A percentile compares a stretch with the other conserved stretches of the same genome.
phyloP scores from a whole-genome alignment of 257 asterid species.

The Lycium barbarum region DNA sequence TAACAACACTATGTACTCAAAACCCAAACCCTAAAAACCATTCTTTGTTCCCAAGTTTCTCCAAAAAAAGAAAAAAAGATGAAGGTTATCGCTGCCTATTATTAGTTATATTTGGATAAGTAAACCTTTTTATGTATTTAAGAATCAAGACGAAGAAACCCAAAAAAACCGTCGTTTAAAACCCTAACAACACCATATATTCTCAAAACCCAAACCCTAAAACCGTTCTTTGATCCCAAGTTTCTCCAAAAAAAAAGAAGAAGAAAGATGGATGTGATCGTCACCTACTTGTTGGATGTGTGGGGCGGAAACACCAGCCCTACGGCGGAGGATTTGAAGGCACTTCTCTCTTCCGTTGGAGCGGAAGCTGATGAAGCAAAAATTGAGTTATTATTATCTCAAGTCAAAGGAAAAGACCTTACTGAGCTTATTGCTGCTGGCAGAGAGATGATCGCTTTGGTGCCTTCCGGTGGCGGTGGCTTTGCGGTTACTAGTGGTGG shows the following conservation, averaged over 20 bases:
- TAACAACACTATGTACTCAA: background rate
- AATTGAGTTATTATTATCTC: slow-evolving; percentile 38
- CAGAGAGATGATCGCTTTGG: slow-evolving; percentile 40
- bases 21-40: background rate
- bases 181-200: background rate
- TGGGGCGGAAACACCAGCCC: slow-evolving; percentile 36
- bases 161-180: background rate
- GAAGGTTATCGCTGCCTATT: slow-evolving; percentile 37
- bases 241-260: background rate
- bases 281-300: slow-evolving; percentile 37
- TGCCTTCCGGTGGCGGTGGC: slow-evolving; percentile 42
- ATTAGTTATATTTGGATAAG: background rate
- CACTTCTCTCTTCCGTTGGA: slow-evolving; percentile 37
- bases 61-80: background rate
- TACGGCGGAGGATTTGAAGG: slow-evolving; percentile 32
- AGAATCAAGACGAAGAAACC: background rate
- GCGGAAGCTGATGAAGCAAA: slow-evolving; percentile 38
- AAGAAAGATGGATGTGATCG: slow-evolving; percentile 31
- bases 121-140: background rate
- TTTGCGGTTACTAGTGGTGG: slow-evolving; percentile 30
- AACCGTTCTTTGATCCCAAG: background rate
- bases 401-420: slow-evolving; percentile 40
- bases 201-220: background rate
- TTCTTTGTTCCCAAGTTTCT: background rate
- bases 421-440: slow-evolving; percentile 44